Conservation (phyloP, 139 green algal genomes). For the Haematococcus sp. region DNA sequence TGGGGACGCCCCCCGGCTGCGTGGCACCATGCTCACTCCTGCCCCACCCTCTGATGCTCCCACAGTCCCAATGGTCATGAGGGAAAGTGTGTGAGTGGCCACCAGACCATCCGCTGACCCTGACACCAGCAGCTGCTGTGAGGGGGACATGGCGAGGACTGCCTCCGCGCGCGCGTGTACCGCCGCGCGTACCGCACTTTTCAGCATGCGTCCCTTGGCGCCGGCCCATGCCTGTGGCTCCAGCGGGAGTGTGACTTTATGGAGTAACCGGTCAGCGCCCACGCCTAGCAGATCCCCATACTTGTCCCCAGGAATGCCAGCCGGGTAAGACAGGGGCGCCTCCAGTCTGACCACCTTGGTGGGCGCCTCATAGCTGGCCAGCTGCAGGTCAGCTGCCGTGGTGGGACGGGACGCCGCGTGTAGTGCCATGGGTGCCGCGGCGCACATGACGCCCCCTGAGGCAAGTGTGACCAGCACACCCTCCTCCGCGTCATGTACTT, state of each 20-base stretch:
- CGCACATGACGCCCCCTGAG: conserved; percentile 21
- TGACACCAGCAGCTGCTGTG: conserved; percentile 11
- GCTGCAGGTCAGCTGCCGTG: conserved; percentile 18
- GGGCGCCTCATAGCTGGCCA: conserved; percentile 1
- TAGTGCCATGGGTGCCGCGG: conserved; percentile 16
- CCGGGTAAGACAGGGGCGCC: conserved; percentile 22
- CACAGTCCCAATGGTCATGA: conserved; percentile 3
- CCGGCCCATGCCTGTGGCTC: conserved; percentile 37
- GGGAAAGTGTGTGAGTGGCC: conserved; percentile 2
- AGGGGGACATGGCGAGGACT: conserved; percentile 7
- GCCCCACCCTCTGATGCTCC: neutral
- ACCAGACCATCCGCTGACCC: conserved; percentile 14
- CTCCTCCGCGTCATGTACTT: conserved; percentile 18
- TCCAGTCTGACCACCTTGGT: conserved; percentile 30
- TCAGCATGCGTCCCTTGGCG: conserved; percentile 16
- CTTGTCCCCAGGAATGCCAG: neutral
- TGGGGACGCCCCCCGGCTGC: neutral
- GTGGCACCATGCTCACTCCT: too few relatives aligned
- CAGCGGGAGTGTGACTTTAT: conserved; percentile 22
- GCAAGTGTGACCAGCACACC: conserved; percentile 20
- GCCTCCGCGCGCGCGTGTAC: conserved; percentile 13
- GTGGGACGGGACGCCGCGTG: conserved; percentile 17
- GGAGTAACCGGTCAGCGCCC: conserved; percentile 19
- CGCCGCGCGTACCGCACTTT: neutral
- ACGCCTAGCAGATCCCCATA: conserved; percentile 30